Base-by-base conservation (phyloP, 345 rosid genomes). In the Cardiospermum halicacabum region DNA sequence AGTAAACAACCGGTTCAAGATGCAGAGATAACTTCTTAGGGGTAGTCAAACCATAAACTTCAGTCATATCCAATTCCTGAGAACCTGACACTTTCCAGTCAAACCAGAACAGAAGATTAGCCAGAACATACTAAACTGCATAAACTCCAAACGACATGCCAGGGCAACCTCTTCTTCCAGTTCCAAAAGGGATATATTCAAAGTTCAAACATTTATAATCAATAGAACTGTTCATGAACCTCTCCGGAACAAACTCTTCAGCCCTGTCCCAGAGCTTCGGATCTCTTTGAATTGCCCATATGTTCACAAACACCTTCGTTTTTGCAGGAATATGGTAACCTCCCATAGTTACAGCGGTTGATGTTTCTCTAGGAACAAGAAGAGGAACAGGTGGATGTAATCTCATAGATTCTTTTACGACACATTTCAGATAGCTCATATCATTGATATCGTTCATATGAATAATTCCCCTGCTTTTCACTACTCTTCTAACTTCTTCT, bases 201-300 rank as follows among this genome's bases (percentile, higher is more conserved):
- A 69, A 69, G 30, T 55, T 8, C 24, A 16, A 58, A 11, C 68
- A 42, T 34, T 56, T 34, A 53, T 0, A 70, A 63, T 63, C 69
- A 57, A 70, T 2, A 7, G 53, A 1, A 26, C 18, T 32, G 16
- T 53, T 50, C 59, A 6, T 12, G 19, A 32, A 59, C 24, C 71
- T 68, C 57, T 58, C 66, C 2, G 72, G 66, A 1, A 39, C 11
- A 42, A 68, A 68, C 42, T 51, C 66, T 39, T 59, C 65, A 0
- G 65, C 9, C 2, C 32, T 18, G 51, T 59, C 65, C 66, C 72
- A 68, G 2, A 19, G 1, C 6, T 28, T 28, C 9, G 69, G 73
- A 27, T 69, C 73, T 2, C 68, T 62, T 0, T 69, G 73, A 25
- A 69, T 69, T 27, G 58, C 68, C 67, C 67, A 62, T 8, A 37